Percentiles rank a stretch among this genome's conserved stretches.
These are phyloP conservation scores for Cystofilobasidium ferigula DNA, from an alignment of 768 basidiomycete genomes.

Conservation along the genomic window DNA sequence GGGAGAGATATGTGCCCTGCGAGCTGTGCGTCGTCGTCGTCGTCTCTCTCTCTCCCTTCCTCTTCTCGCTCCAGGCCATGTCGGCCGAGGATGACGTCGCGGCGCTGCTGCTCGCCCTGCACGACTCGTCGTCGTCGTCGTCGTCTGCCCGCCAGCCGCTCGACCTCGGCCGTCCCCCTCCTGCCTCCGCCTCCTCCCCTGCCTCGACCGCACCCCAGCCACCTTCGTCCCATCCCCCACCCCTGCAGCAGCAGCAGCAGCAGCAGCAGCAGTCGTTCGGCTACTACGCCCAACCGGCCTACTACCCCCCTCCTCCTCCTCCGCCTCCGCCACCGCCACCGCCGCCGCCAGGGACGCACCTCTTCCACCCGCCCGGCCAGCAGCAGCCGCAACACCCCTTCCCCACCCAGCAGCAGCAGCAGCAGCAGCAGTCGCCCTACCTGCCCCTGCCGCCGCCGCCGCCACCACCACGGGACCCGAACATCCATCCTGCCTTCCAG, in stretches of 20 bases:
- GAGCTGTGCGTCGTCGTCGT: too few relatives aligned
- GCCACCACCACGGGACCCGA: too few relatives aligned
- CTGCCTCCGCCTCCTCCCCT: too few relatives aligned
- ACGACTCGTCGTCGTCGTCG: background rate
- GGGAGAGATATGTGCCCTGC: too few relatives aligned
- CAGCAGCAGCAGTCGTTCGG: too few relatives aligned
- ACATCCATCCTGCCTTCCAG: background rate
- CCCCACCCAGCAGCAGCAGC: too few relatives aligned
- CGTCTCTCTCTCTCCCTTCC: background rate
- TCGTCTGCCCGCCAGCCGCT: background rate
- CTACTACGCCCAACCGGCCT: background rate
- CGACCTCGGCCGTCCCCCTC: background rate
- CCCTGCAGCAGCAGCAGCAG: background rate
- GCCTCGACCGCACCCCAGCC: too few relatives aligned
- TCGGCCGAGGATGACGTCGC: slow-evolving; percentile 14
- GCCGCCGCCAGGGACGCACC: too few relatives aligned
- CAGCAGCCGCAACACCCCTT: too few relatives aligned
- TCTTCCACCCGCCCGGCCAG: too few relatives aligned
- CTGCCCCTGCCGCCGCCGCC: background rate
- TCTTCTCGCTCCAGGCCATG: background rate
- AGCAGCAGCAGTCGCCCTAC: too few relatives aligned
- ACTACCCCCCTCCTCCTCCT: background rate
- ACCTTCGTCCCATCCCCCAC: background rate
- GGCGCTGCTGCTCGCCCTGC: slow-evolving; percentile 13
- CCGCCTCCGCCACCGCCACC: too few relatives aligned